Evolutionary conservation across 1,284 basidiomycete species (phyloP).

Genomic region (Amylostereum chailletii): DNA sequence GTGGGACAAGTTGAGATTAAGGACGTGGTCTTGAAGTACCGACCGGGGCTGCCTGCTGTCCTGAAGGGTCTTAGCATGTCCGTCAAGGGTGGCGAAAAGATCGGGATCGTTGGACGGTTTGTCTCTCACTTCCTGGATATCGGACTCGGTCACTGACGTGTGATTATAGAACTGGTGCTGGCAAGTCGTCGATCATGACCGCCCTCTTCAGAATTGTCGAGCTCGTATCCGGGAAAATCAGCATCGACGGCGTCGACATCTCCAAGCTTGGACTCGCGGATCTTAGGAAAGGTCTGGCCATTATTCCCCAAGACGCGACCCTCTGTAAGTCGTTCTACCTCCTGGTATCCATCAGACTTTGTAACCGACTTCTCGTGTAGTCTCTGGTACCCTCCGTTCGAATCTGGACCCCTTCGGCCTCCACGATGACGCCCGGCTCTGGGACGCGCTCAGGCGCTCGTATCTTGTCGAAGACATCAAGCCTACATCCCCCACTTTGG

Average conservation of each 20-base stretch:
- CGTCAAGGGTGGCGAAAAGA: constrained; percentile 75
- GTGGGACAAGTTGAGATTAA: constrained; percentile 54
- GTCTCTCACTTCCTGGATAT: constrained; percentile 3
- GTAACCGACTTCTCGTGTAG: constrained; percentile 20
- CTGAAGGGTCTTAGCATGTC: constrained; percentile 61
- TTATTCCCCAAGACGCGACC: constrained; percentile 82
- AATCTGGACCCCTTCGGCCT: constrained; percentile 78
- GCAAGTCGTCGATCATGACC: constrained; percentile 60
- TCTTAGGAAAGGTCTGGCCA: constrained; percentile 60
- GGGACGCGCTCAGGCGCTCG: constrained; percentile 76
- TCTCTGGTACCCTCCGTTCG: constrained; percentile 73
- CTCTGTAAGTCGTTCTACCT: constrained; percentile 35
- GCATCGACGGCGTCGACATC: constrained; percentile 60
- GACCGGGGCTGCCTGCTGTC: constrained; percentile 64
- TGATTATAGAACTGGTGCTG: constrained; percentile 57
- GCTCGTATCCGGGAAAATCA: constrained; percentile 53
- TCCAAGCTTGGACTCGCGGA: constrained; percentile 60
- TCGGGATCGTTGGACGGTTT: constrained; percentile 73
- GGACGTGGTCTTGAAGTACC: constrained; percentile 58
- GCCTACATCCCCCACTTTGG: constrained; percentile 11
- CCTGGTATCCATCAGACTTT: neutral
- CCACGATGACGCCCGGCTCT: constrained; percentile 68
- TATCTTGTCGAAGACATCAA: constrained; percentile 55
- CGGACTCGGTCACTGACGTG: constrained; percentile 1
- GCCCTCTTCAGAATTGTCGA: constrained; percentile 43